Evolutionary conservation across 1,284 basidiomycete species (phyloP), one percentile per base, ranked within the genome.

Genomic region (Golubevia sp.): DNA sequence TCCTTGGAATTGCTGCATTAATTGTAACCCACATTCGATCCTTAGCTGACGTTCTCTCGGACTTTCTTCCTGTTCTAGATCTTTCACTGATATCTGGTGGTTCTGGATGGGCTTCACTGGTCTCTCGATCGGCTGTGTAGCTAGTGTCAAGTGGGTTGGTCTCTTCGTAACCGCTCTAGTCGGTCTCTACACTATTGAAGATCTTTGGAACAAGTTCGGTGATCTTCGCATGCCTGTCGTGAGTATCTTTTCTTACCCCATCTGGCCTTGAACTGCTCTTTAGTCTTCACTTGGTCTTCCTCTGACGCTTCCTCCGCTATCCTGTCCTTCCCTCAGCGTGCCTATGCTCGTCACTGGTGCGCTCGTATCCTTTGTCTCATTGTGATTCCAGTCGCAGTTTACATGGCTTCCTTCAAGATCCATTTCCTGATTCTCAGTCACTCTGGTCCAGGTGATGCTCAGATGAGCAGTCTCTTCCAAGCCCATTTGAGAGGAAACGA

Each of bases 391-490:
- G 88, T 95, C 74, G 85, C 92, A 66, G 92, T 98, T 74, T 99
- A 97, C 86, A 92, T 97, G 88, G 85, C 89, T 2, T 91, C 90
- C 59, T 99, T 99, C 90, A 97, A 98, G 85, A 86, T 97, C 13
- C 97, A 99, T 84, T 98, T 99, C 86, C 82, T 95, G 82, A 88
- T 99, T 71, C 87, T 99, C 57, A 97, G 93, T 84, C 92, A 93
- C 66, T 92, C 93, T 2, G 96, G 96, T 50, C 92, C 96, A 6
- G 96, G 96, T 21, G 96, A 99, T 82, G 91, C 95, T 0, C 96
- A 99, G 84, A 99, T 99, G 96, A 94, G 92, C 84, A 96, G 93
- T 2, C 87, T 99, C 25, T 99, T 99, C 89, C 96, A 99, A 85
- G 94, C 95, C n/a, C 93, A 97, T 76, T 88, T 99, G 2, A 87